Base-by-base conservation (phyloP, 345 rosid species). In the Corchorus olitorius region DNA sequence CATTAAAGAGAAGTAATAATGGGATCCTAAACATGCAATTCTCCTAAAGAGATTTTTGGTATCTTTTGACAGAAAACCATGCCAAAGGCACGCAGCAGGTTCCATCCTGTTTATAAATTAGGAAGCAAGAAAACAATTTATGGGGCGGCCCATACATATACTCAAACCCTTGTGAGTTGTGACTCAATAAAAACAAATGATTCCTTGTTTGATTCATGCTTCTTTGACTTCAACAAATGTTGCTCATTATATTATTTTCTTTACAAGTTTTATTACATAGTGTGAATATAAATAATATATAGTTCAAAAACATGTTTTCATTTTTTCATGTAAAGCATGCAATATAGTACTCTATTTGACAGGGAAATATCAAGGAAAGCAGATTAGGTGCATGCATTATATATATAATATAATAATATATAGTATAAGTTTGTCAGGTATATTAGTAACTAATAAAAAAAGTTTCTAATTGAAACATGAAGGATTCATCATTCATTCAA, bases 61-160 rank as follows among this genome's bases (percentile, higher is more conserved):
- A 12, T 33, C 41, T 55, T 48, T 65, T 59, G 5, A 43, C 59
- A 64, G 37, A n/a, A 75, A 35, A 73, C 39, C 3, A 16, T 8
- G 61, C 43, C 14, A 58, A 58, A n/a, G 8, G 27, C 27, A 27
- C 27, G 27, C 27, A 27, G 27, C 17, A 12, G 39, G 17, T 60
- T 60, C 62, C 34, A 70, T 63, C 70, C 39, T 81, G 87, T 74
- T 27, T 55, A 37, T 13, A 39, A 34, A 46, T 4, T 6, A 62
- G 77, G 83, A 71, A 79, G 77, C 82, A 81, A 14, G 27, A 43
- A 6, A 46, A 70, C 54, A 76, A 80, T 43, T 45, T 52, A 3
- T 65, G 41, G 83, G 37, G 81, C 77, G 66, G 82, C 80, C 46
- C 53, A 2, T 34, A 33, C 10, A 4, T 6, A 39, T 39, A 39